Base-by-base conservation (phyloP, 169 alveolate species). In the Plasmodium billcollinsi region DNA sequence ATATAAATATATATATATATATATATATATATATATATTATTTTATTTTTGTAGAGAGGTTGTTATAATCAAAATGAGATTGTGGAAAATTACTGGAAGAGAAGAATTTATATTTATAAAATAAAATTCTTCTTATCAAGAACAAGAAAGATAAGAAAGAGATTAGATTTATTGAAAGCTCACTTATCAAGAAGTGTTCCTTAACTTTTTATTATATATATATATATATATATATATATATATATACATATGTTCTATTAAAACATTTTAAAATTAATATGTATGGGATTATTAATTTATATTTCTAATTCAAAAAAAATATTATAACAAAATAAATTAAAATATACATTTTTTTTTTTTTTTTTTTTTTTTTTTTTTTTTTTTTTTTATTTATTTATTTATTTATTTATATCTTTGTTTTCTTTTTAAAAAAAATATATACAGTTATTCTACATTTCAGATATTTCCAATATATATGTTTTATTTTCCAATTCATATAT, bases 61-160 rank as follows among this genome's bases (percentile, higher is more conserved):
- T 78, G 61, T 24, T 78, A 78, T 66, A 78, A 66, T 56, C 89
- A 78, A 47, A 66, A 78, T 78, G 89, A 78, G 50, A 78, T 78
- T 26, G 66, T 78, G 66, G 70, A 65, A 59, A 78, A 78, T 59
- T 78, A 78, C 24, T 78, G 89, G 89, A 78, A 78, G 20, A 78
- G 89, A 49, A 26, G 89, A 66, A 70, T 78, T 65, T 78, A 78
- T 39, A 78, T 78, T 65, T 78, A 78, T 58, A 78, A 78, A 33
- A 52, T 78, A 66, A 78, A 78, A 61, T 78, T 78, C 21, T 78
- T 78, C 67, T 71, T 78, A 26, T 78, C 89, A 49, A 78, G 89
- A 66, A 78, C 89, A 15, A 54, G 89, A 33, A 67, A 61, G 56
- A 65, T 78, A 15, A 21, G 89, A 58, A 67, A 71, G 54, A 67